A percentile compares a stretch with the other conserved stretches of the same genome.
These are phyloP conservation scores for Cryptococcus neoformans DNA, from an alignment of 1,284 basidiomycete species.

Conservation along the genomic window DNA sequence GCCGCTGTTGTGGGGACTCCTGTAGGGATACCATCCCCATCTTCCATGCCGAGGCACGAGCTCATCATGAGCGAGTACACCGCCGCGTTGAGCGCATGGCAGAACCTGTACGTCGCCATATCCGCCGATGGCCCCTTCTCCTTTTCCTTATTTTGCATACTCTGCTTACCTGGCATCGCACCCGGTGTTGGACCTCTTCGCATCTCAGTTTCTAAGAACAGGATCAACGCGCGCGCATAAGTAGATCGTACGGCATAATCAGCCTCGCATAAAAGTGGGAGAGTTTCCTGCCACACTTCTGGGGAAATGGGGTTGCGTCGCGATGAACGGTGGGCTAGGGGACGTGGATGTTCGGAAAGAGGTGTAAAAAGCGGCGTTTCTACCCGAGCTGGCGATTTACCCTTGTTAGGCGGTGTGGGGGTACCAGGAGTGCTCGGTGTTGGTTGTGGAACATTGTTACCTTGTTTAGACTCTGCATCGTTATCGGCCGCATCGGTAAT, in stretches of 20 bases:
- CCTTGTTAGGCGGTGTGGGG: conserved; percentile 20
- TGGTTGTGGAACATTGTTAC: not conserved
- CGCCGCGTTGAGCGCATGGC: conserved; percentile 73
- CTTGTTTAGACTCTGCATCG: conserved; percentile 14
- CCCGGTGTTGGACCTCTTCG: conserved; percentile 39
- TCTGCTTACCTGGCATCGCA: no score
- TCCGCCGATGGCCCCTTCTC: conserved; percentile 21
- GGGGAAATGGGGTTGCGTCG: conserved; percentile 70
- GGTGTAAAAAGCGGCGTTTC: conserved; percentile 18
- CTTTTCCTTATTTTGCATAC: not conserved
- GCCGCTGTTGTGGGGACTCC: no score
- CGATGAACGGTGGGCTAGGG: conserved; percentile 15
- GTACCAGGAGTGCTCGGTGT: not conserved
- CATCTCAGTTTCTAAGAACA: conserved; percentile 72
- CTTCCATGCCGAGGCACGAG: conserved; percentile 56
- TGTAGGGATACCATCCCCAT: not conserved
- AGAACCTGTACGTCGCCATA: conserved; percentile 55
- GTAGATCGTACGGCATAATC: conserved; percentile 70
- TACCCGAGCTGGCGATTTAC: conserved; percentile 34
- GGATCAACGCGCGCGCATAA: conserved; percentile 67
- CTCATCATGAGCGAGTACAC: conserved; percentile 72
- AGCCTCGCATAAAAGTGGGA: conserved; percentile 73
- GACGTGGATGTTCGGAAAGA: conserved; percentile 13
- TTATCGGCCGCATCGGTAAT: conserved; percentile 36
- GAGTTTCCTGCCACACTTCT: conserved; percentile 83